These are phyloP conservation scores for Solanum gandarillasii DNA, from an alignment of 257 asterid genomes.

Conservation along the genomic window DNA sequence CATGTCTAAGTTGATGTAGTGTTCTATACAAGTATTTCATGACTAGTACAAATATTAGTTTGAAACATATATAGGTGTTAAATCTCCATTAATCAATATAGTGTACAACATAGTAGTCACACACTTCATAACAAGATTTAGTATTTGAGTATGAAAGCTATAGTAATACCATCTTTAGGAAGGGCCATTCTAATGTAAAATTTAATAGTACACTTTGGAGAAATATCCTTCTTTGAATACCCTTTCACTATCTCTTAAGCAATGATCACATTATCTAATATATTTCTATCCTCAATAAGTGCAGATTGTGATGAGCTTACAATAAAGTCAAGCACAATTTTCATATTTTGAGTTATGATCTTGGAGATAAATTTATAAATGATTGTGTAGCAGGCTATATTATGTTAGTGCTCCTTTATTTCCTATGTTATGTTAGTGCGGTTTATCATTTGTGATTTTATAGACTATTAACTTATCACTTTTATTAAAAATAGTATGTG, in stretches of 20 bases:
- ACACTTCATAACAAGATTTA: not conserved
- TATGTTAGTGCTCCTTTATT: no score
- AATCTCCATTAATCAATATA: not conserved
- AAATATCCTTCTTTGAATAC: not conserved
- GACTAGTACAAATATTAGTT: not conserved
- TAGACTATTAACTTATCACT: no score
- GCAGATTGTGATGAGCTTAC: not conserved
- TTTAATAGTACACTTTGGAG: not conserved
- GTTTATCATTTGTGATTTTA: no score
- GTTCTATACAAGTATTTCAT: no score
- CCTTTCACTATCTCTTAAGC: not conserved
- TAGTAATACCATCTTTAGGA: not conserved
- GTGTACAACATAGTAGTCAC: not conserved
- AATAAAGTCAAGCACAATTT: not conserved
- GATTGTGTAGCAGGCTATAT: not conserved
- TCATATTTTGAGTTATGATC: not conserved
- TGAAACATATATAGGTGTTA: not conserved
- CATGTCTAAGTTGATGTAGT: no score
- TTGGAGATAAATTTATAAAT: not conserved
- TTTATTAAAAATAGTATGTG: no score
- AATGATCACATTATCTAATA: not conserved
- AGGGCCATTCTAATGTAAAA: not conserved
- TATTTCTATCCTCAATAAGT: not conserved
- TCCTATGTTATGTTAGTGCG: no score
- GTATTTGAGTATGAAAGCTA: not conserved